Evolutionary conservation across 306 rosid genomes (phyloP).

Genomic region (Lathyrus tuberosus): DNA sequence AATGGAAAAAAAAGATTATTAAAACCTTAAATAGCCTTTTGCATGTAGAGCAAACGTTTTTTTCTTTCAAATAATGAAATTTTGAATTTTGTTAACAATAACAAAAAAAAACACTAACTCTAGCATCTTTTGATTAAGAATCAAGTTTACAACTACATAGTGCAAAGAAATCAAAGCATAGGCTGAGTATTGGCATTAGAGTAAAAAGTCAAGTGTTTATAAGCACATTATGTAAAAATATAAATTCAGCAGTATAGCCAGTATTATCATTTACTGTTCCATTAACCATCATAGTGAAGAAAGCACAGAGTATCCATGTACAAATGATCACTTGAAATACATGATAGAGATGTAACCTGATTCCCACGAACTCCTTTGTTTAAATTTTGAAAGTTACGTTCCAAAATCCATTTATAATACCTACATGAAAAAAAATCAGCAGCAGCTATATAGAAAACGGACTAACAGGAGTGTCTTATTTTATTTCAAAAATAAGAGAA

Average conservation of each 20-base stretch:
- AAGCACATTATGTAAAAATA: neutral
- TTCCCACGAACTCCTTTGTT: constrained; percentile 99
- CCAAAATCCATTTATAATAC: constrained; percentile 99
- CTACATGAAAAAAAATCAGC: constrained; percentile 48
- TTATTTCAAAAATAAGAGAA: neutral
- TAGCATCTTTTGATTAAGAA: constrained; percentile 25
- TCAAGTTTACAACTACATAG: neutral
- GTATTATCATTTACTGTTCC: constrained; percentile 11
- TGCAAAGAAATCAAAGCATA: constrained; percentile 11
- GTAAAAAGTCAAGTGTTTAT: neutral
- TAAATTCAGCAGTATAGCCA: constrained; percentile 12
- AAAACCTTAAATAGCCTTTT: neutral
- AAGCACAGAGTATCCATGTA: constrained; percentile 18
- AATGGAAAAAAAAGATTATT: neutral
- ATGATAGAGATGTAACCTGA: constrained; percentile 67
- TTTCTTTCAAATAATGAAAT: constrained; percentile 8
- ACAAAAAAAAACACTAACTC: constrained; percentile 11
- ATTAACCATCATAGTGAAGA: constrained; percentile 10
- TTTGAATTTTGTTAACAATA: neutral
- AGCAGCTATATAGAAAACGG: constrained; percentile 33
- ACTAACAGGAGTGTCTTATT: constrained; percentile 12
- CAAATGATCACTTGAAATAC: neutral
- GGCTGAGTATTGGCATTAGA: constrained; percentile 20
- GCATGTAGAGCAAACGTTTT: constrained; percentile 4
- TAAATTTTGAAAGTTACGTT: constrained; percentile 94